Conservation (phyloP, 2,329 filamentous ascomycete genomes). For the Westerdykella aurantiaca region DNA sequence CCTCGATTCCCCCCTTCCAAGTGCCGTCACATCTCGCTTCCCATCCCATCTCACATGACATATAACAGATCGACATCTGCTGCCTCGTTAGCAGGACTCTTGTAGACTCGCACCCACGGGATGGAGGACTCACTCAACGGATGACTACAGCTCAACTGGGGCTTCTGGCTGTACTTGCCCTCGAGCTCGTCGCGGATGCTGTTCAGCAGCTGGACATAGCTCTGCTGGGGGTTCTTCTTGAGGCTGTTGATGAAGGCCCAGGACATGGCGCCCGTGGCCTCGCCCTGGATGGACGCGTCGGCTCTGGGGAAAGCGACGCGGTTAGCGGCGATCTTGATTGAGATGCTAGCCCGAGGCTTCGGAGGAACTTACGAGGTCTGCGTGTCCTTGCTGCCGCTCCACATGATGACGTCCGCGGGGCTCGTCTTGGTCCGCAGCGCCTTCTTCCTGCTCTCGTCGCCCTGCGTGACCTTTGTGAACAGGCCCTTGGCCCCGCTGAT, state of each 20-base stretch:
- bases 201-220: slow-evolving; percentile 92
- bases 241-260: slow-evolving; percentile 91
- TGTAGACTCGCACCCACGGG: background rate
- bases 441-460: slow-evolving; percentile 71
- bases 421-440: slow-evolving; percentile 86
- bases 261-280: slow-evolving; percentile 97
- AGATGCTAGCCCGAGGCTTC: background rate
- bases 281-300: slow-evolving; percentile 78
- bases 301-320: slow-evolving; percentile 50
- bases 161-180: slow-evolving; percentile 87
- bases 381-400: slow-evolving; percentile 91
- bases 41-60: slow-evolving; percentile 35
- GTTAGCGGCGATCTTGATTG: slow-evolving; percentile 1
- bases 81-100: background rate
- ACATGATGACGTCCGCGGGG: slow-evolving; percentile 94
- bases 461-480: slow-evolving; percentile 79
- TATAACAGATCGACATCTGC: slow-evolving; percentile 42
- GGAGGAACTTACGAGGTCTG: slow-evolving; percentile 73
- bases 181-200: slow-evolving; percentile 86
- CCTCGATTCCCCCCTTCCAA: background rate
- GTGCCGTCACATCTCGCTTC: background rate
- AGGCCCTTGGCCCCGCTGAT: slow-evolving; percentile 73
- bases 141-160: slow-evolving; percentile 92
- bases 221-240: slow-evolving; percentile 90
- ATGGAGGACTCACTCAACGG: slow-evolving; percentile 64